phyloP scores from a whole-genome alignment of 352 stramenopile genomes.

The Detonula confervacea region DNA sequence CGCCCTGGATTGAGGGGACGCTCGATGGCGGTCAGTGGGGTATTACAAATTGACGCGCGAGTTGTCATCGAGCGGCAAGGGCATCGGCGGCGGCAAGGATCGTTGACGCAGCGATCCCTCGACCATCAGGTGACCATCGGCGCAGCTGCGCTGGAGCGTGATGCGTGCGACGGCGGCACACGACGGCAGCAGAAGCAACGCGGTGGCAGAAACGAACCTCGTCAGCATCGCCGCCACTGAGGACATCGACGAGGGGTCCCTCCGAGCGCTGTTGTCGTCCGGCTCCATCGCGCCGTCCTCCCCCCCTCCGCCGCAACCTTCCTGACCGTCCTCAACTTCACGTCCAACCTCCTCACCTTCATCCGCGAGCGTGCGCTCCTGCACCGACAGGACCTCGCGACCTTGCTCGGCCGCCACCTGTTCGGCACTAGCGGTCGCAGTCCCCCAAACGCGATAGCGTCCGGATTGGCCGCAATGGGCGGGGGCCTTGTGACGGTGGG shows the following conservation, averaged over 20 bases:
- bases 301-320: no score
- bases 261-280: slow-evolving; percentile 5
- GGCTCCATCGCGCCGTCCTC: slow-evolving; percentile 4
- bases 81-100: background rate
- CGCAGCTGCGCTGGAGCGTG: slow-evolving; percentile 41
- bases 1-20: no score
- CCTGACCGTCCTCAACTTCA: slow-evolving; percentile 48
- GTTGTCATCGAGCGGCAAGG: slow-evolving; percentile 27
- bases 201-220: background rate
- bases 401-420: slow-evolving; percentile 54
- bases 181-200: slow-evolving; percentile 6
- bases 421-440: slow-evolving; percentile 59
- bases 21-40: slow-evolving; percentile 14
- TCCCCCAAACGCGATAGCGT: slow-evolving; percentile 26
- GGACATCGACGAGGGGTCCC: slow-evolving; percentile 14
- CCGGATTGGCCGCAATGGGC: slow-evolving; percentile 48
- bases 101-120: slow-evolving; percentile 28
- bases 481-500: slow-evolving; percentile 55
- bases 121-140: slow-evolving; percentile 24
- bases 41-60: slow-evolving; percentile 41
- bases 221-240: slow-evolving; percentile 18
- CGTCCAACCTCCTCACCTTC: slow-evolving; percentile 60
- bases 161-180: slow-evolving; percentile 22
- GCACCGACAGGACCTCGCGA: slow-evolving; percentile 39
- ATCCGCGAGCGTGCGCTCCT: slow-evolving; percentile 60